These are phyloP conservation scores for Xerocomus nothofagi DNA, from an alignment of 1,284 basidiomycete genomes.

Conservation along the genomic window DNA sequence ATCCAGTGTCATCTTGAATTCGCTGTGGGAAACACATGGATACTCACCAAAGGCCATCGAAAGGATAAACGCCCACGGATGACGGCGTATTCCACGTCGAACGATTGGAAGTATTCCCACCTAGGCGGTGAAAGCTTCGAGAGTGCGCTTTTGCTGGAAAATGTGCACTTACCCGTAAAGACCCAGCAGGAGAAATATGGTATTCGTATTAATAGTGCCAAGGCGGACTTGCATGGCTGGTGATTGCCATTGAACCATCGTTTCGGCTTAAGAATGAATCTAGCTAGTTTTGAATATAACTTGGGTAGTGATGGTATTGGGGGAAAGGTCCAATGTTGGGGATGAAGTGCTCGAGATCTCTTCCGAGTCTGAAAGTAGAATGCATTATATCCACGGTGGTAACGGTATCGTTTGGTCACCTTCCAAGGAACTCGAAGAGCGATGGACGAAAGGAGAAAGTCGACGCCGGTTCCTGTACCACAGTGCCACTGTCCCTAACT, in stretches of 20 bases:
- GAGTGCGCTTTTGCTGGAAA: background rate
- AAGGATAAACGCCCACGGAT: constrained; percentile 18
- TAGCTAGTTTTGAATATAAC: background rate
- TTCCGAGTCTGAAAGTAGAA: too few species aligned
- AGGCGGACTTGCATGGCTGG: constrained; percentile 1
- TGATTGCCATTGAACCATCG: constrained; percentile 15
- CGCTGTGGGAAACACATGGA: background rate
- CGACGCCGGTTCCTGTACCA: too few species aligned
- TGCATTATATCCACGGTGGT: too few species aligned
- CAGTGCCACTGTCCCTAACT: too few species aligned
- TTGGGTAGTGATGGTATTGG: background rate
- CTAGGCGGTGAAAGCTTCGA: constrained; percentile 2
- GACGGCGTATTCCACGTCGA: constrained; percentile 19
- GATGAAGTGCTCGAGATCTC: background rate
- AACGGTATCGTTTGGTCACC: too few species aligned
- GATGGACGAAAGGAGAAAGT: too few species aligned
- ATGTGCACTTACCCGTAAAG: constrained; percentile 17
- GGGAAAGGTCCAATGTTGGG: background rate
- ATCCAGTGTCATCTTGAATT: background rate
- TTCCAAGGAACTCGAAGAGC: too few species aligned
- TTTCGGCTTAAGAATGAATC: background rate
- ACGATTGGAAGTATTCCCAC: constrained; percentile 23
- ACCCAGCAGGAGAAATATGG: constrained; percentile 14
- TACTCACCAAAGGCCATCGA: constrained; percentile 23
- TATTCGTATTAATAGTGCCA: background rate